phyloP scores from a whole-genome alignment of 1,284 basidiomycete genomes.

The Exobasidium cylindrosporum region DNA sequence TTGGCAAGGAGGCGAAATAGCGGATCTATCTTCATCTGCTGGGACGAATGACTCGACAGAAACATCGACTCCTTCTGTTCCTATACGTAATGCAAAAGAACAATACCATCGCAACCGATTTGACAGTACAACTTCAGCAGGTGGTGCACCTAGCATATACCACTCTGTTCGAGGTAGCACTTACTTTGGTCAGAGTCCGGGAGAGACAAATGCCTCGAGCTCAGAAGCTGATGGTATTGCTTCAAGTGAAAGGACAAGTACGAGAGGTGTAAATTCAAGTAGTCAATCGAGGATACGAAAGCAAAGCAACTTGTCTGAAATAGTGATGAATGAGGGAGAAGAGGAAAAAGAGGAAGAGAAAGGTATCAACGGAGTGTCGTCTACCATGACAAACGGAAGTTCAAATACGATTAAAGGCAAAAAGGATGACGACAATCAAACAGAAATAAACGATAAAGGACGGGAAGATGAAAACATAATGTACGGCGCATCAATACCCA shows the following conservation, averaged over 20 bases:
- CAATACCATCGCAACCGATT: constrained; percentile 10
- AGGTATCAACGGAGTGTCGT: neutral
- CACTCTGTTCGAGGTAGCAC: constrained; percentile 41
- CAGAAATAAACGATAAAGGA: neutral
- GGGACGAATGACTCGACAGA: neutral
- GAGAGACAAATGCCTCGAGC: neutral
- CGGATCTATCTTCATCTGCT: neutral
- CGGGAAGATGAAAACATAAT: neutral
- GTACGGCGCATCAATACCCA: neutral
- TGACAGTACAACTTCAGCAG: constrained; percentile 14
- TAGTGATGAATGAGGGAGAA: constrained; percentile 1
- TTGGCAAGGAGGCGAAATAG: constrained; percentile 9
- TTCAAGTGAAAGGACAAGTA: neutral
- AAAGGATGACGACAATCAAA: neutral
- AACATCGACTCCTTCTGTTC: neutral
- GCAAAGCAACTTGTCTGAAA: neutral
- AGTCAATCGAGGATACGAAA: neutral
- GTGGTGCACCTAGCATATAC: constrained; percentile 29
- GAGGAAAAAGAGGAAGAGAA: neutral
- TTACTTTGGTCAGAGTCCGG: constrained; percentile 27
- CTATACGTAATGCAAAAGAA: neutral
- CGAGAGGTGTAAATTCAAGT: neutral
- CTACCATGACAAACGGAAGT: neutral
- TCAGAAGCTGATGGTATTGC: neutral
- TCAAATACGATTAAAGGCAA: neutral